Percentiles rank a stretch among this genome's conserved stretches.
These are phyloP conservation scores for Candida sp. DNA, from an alignment of 1,139 yeast species.

Conservation along the genomic window DNA sequence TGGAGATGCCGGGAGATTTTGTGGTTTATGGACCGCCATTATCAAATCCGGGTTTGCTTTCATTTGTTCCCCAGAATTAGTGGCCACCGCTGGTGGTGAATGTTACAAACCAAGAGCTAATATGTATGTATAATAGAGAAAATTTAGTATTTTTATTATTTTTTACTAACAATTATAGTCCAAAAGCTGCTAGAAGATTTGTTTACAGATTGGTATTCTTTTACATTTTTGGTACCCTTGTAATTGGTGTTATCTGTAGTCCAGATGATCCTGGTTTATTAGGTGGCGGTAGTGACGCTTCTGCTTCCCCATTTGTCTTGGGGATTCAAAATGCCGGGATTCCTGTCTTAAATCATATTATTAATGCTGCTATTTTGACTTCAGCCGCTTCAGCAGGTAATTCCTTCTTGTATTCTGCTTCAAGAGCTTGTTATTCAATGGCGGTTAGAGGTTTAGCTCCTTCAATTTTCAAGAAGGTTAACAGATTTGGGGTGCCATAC, in stretches of 20 bases:
- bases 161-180: slow-evolving; percentile 9
- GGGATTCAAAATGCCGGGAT: slow-evolving; percentile 61
- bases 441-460: slow-evolving; percentile 67
- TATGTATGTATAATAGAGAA: slow-evolving; percentile 4
- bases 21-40: slow-evolving; percentile 38
- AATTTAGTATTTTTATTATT: no score
- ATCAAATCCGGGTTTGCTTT: slow-evolving; percentile 40
- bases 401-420: slow-evolving; percentile 68
- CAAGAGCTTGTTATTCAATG: slow-evolving; percentile 65
- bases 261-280: slow-evolving; percentile 30
- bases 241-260: slow-evolving; percentile 44
- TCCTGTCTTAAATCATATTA: slow-evolving; percentile 56
- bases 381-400: slow-evolving; percentile 74
- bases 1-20: slow-evolving; percentile 59
- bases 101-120: slow-evolving; percentile 43
- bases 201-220: slow-evolving; percentile 47
- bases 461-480: slow-evolving; percentile 48
- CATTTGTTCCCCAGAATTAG: slow-evolving; percentile 39
- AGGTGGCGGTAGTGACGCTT: slow-evolving; percentile 29
- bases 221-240: slow-evolving; percentile 43
- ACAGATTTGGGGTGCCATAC: slow-evolving; percentile 64
- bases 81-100: slow-evolving; percentile 40
- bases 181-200: slow-evolving; percentile 46
- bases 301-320: slow-evolving; percentile 49
- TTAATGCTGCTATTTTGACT: slow-evolving; percentile 65